Evolutionary conservation across 2,329 filamentous ascomycete species (phyloP).

Genomic region (Hymenoscyphus salicellus): DNA sequence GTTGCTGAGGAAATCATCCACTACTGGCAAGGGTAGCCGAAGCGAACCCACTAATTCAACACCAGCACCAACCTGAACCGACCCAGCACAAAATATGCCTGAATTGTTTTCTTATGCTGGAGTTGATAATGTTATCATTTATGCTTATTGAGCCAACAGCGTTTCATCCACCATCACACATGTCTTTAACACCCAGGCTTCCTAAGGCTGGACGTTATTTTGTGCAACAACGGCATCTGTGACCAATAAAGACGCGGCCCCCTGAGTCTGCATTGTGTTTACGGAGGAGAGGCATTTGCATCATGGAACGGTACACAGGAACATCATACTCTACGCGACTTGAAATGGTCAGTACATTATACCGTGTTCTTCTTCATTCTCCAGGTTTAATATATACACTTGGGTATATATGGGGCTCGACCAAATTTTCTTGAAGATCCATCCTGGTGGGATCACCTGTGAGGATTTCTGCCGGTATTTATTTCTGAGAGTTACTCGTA

Average conservation of each 20-base stretch:
- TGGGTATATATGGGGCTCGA: not conserved
- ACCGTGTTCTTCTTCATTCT: not conserved
- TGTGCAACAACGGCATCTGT: not conserved
- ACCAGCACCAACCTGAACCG: not conserved
- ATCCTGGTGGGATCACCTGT: not conserved
- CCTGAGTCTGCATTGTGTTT: not conserved
- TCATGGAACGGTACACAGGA: not conserved
- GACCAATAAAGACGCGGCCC: not conserved
- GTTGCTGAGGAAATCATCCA: not conserved
- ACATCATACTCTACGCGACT: not conserved
- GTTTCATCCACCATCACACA: not conserved
- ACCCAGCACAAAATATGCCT: not conserved
- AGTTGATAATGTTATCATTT: not conserved
- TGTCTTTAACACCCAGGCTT: not conserved
- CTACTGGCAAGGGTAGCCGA: not conserved
- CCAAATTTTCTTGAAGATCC: not conserved
- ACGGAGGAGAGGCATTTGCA: not conserved
- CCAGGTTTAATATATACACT: too few relatives aligned
- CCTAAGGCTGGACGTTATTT: not conserved
- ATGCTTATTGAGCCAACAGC: not conserved
- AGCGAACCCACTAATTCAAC: not conserved
- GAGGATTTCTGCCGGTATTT: too few relatives aligned
- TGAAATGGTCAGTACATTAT: not conserved
- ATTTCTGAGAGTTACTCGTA: too few relatives aligned
- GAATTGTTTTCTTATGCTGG: conserved; percentile 1